These are phyloP conservation scores for Diversispora eburnea DNA, from an alignment of 192 early-diverging fungal genomes.

Conservation along the genomic window DNA sequence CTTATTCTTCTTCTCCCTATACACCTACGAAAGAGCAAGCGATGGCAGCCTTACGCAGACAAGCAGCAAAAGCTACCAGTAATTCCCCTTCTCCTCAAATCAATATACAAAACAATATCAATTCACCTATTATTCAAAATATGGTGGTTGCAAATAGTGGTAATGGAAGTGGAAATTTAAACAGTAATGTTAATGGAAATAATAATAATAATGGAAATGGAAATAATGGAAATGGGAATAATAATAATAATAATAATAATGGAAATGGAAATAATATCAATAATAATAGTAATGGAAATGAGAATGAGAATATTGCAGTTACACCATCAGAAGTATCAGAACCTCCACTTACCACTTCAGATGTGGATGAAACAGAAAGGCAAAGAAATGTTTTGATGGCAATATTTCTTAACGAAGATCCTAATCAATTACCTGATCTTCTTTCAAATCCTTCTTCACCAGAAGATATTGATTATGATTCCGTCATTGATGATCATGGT, in stretches of 20 bases:
- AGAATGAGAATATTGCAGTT: background rate
- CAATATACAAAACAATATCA: background rate
- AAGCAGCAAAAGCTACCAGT: background rate
- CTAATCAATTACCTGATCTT: constrained; percentile 54
- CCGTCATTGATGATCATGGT: constrained; percentile 90
- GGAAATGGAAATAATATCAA: background rate
- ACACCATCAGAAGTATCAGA: background rate
- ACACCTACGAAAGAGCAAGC: constrained; percentile 50
- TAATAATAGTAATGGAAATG: background rate
- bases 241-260: background rate
- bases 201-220: background rate
- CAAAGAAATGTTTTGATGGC: constrained; percentile 72
- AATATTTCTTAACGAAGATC: constrained; percentile 79
- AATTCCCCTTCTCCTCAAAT: background rate
- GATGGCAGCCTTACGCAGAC: constrained; percentile 20
- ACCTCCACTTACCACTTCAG: constrained; percentile 1
- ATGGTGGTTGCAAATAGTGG: background rate
- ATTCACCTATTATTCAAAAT: background rate
- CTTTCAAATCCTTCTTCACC: constrained; percentile 39
- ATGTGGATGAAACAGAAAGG: constrained; percentile 2
- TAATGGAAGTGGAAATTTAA: background rate
- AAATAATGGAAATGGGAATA: background rate
- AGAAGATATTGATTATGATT: constrained; percentile 66
- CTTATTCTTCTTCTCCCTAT: constrained; percentile 20
- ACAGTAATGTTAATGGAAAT: background rate